Evolutionary conservation across 2,329 filamentous ascomycete genomes (phyloP).

Genomic region (Aaosphaeria arxii): DNA sequence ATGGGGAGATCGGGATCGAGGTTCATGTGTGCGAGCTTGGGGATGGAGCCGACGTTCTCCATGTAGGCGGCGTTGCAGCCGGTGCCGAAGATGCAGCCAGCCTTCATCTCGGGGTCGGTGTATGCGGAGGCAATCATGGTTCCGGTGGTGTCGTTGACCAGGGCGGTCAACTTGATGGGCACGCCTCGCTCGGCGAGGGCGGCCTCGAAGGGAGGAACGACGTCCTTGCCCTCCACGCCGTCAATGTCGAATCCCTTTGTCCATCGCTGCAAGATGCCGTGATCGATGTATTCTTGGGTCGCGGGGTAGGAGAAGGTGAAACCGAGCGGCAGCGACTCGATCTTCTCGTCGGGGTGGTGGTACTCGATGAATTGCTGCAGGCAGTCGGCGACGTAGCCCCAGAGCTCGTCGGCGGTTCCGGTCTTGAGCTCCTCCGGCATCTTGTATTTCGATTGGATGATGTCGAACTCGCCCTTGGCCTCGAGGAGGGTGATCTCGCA

Average conservation of each 20-base stretch:
- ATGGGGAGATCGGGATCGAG: conserved; percentile 80
- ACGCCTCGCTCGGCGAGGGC: conserved; percentile 74
- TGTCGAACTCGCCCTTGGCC: conserved; percentile 88
- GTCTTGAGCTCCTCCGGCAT: conserved; percentile 94
- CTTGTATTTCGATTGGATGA: conserved; percentile 93
- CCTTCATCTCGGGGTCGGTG: conserved; percentile 88
- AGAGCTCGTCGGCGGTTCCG: conserved; percentile 80
- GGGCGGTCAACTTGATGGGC: conserved; percentile 85
- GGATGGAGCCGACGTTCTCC: conserved; percentile 86
- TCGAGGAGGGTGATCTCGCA: conserved; percentile 90
- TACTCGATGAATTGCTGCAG: conserved; percentile 87
- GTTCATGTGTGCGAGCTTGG: conserved; percentile 90
- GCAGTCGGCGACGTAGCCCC: conserved; percentile 94
- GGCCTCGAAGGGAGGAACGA: conserved; percentile 83
- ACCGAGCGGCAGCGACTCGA: conserved; percentile 72
- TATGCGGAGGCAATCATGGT: conserved; percentile 96
- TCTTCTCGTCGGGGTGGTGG: conserved; percentile 68
- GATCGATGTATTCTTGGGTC: conserved; percentile 89
- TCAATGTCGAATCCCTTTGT: conserved; percentile 96
- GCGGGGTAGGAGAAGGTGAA: conserved; percentile 98
- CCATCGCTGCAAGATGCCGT: conserved; percentile 90
- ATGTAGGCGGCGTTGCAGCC: conserved; percentile 99
- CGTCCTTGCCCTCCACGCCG: conserved; percentile 86
- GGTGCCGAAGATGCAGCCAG: conserved; percentile 97
- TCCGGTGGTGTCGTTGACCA: conserved; percentile 98